These are phyloP conservation scores for Domatiomyces globalis DNA, from an alignment of 2,329 filamentous ascomycete species.

Conservation along the genomic window DNA sequence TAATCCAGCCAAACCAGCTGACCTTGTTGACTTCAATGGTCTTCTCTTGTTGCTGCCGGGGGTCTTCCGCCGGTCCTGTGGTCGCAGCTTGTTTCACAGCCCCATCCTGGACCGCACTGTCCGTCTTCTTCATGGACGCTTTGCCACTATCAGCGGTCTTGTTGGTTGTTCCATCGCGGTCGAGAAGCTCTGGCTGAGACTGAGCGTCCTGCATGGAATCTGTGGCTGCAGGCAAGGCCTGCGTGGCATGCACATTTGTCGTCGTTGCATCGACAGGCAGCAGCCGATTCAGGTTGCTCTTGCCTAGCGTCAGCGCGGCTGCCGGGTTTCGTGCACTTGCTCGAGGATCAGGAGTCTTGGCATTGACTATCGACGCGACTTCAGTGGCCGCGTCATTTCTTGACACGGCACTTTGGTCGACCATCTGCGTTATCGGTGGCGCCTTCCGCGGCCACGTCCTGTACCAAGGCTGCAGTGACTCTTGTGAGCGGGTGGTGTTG, in stretches of 20 bases:
- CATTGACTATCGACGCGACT: constrained; percentile 19
- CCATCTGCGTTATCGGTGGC: constrained; percentile 35
- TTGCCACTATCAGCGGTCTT: neutral
- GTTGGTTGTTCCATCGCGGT: neutral
- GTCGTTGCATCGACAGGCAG: constrained; percentile 32
- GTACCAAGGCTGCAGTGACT: neutral
- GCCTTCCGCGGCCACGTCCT: constrained; percentile 36
- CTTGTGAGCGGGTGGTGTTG: neutral
- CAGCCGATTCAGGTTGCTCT: constrained; percentile 28
- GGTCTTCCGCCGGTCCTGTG: neutral
- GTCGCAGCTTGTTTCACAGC: neutral
- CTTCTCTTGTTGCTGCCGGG: neutral
- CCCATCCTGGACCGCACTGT: neutral
- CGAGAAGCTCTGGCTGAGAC: neutral
- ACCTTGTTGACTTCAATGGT: constrained; percentile 5
- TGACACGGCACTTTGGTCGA: constrained; percentile 35
- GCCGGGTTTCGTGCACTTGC: constrained; percentile 23
- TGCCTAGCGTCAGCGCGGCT: constrained; percentile 30
- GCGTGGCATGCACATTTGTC: constrained; percentile 31
- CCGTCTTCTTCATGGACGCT: no score
- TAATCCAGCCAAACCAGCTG: constrained; percentile 13
- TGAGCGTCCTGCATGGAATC: neutral
- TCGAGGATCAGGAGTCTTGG: constrained; percentile 17
- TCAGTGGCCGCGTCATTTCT: constrained; percentile 27
- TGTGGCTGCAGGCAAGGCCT: neutral